Base-by-base conservation (phyloP, 2,329 filamentous ascomycete genomes). In the Dothiorella sarmentorum region DNA sequence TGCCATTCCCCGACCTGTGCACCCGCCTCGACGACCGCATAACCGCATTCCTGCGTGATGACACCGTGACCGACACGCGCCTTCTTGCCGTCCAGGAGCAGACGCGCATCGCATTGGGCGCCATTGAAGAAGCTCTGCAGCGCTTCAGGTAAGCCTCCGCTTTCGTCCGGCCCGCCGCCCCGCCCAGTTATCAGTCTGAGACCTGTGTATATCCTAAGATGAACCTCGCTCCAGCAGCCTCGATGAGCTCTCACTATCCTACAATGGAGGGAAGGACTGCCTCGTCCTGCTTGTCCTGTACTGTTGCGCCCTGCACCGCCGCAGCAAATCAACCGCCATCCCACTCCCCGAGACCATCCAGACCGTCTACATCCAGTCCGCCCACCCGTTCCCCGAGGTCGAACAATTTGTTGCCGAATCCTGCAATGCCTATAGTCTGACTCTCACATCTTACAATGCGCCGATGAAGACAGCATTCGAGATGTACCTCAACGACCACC, bases 221-320 rank as follows among this genome's bases (percentile, higher is more conserved):
- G 49, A 53, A 29, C 49, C 49, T 37, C 20, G 38, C 33, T 49
- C 31, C 56, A 43, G 61, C 67, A 94, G 90, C 60, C 82, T 88
- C 62, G 81, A 87, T 60, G 83, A 95, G 70, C 82, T 97, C 61
- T 91, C 92, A 4, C 80, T 97, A 63, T 96, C 93, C 59, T 99
- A 97, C 76, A 99, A 99, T 68, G 94, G 94, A 69, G 94, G 94
- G 61, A 99, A 99, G 74, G 94, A 97, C 80, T 97, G 93, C 68
- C 87, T 97, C 17, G 92, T 97, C 56, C 85, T 97, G 17, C 81
- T 97, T 6, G 83, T 97, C 68, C 80, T 97, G 63, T 90, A 96
- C 69, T 86, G 97, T 64, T 86, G 88, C 62, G 79, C 79, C 18
- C 73, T 86, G 1, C 76, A 80, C 65, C 67, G 66, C 33, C 68